Evolutionary conservation across 1,284 basidiomycete genomes (phyloP).

Genomic region (Austropuccinia psidii): DNA sequence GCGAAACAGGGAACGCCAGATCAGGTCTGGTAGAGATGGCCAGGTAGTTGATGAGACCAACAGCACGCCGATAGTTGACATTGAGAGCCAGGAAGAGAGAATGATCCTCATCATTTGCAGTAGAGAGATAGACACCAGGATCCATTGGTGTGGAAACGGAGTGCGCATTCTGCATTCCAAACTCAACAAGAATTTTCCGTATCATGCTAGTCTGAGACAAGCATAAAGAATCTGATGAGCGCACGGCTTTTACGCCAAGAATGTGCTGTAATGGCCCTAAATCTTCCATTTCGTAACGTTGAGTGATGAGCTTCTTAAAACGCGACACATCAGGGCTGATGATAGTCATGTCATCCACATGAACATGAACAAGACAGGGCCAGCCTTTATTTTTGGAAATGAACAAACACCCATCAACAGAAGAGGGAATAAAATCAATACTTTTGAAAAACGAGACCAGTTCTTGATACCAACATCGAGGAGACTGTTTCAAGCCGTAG

Average conservation of each 20-base stretch:
- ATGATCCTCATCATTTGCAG: too few relatives aligned
- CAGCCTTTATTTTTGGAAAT: not conserved
- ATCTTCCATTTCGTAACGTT: constrained; percentile 4
- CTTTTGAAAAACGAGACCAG: not conserved
- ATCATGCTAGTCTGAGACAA: too few relatives aligned
- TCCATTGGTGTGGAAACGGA: too few relatives aligned
- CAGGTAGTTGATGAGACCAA: too few relatives aligned
- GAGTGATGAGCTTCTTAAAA: not conserved
- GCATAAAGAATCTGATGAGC: not conserved
- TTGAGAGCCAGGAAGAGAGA: too few relatives aligned
- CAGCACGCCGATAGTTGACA: too few relatives aligned
- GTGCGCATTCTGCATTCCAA: too few relatives aligned
- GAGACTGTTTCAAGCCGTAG: not conserved
- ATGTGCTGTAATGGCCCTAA: not conserved
- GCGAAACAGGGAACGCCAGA: too few relatives aligned
- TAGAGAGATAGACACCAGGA: too few relatives aligned
- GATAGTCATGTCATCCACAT: not conserved
- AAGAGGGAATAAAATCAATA: not conserved
- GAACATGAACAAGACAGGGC: not conserved
- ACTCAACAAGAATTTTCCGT: too few relatives aligned
- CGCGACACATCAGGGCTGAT: not conserved
- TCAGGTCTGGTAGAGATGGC: too few relatives aligned
- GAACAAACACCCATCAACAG: not conserved
- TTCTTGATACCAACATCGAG: not conserved
- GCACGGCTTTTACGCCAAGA: not conserved